Evolutionary conservation across 768 basidiomycete species (phyloP), one percentile per base, ranked within the genome.

Genomic region (Suillus paluster): DNA sequence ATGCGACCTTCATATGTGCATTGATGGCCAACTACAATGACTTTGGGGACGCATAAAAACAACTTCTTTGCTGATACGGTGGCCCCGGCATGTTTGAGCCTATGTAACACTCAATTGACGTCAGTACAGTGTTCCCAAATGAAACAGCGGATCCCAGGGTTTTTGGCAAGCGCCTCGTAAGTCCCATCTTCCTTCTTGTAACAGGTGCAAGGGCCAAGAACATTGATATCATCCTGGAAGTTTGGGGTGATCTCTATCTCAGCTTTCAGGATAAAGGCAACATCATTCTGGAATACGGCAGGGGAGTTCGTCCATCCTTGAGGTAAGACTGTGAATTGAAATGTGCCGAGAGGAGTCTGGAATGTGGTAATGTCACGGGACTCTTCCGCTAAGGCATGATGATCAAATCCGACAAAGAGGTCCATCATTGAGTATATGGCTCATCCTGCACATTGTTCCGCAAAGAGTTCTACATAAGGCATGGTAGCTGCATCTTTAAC

Each of bases 271-370:
- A 82, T 77, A 50, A 74, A 76, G 0, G 73, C 71, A 5, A 81
- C 68, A 63, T 80, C 71, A 25, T 75, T 77, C 39, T 83, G 78
- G 45, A 81, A 77, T 2, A 80, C 76, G 0, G 73, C 71, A 0
- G 76, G 73, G 0, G 78, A 80, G 38, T 81, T 79, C 0, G 79
- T 81, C 58, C 68, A 81, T 0, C 81, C 83, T 77, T 79, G 79
- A 0, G 81, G 81, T 0, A 83, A 60, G 0, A 68, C 67, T 0
- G 70, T 71, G 0, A 81, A 69, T 1, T 69, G 66, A 0, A 79
- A 59, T 0, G 73, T 66, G 5, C 79, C 78, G 1, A 79, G 70
- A 0, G 79, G 80, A 0, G 78, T 79, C 61, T 79, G 74, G 67
- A 83, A 83, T 0, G 77, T 78, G 0, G 81, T 83, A n/a, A 78